Base-by-base conservation (phyloP, 805 yeast genomes). In the Starmerella stellata region DNA sequence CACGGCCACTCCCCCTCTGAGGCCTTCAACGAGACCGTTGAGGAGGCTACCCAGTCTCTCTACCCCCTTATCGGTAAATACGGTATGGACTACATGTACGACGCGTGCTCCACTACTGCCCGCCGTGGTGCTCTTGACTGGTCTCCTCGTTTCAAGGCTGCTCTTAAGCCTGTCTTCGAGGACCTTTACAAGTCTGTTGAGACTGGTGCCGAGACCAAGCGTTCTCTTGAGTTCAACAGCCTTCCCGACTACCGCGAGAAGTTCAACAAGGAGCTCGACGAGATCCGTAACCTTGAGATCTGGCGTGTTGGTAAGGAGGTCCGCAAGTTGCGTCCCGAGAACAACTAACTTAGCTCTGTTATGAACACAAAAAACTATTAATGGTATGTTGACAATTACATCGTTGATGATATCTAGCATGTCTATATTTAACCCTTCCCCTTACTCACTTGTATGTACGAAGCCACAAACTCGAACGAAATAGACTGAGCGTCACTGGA, bases 21-120 rank as follows among this genome's bases (percentile, higher is more conserved):
- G 74, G 96, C 98, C 57, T 90, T 90, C 85, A 90, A 90, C 69
- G 98, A 90, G 74, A 90, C 98, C 55, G 98, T 90, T 54, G 98
- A 90, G 74, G 98, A 90, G 72, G 98, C 98, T 52, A 90, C 98
- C 50, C 98, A 90, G 72, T 90, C 96, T 42, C 74, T 90, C 59
- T 90, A 90, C 80, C 98, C 98, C 68, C 77, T 90, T 72, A 66
- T 90, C 56, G 98, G 98, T 69, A 83, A 82, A 69, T 80, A 90
- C 75, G 98, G 98, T 71, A 90, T 90, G 98, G 98, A 90, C 70
- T 90, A 90, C 87, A 90, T 90, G 98, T 90, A 90, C 76, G 96
- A 90, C 63, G 98, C 98, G 58, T 90, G 98, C 70, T 90, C 98
- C 53, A 90, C 98, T 61, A 90, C 98, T 53, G 98, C 98, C 59